These are phyloP conservation scores for Pleurozium schreberi DNA, from an alignment of 225 moss, liverwort and hornwort genomes.

Conservation along the genomic window DNA sequence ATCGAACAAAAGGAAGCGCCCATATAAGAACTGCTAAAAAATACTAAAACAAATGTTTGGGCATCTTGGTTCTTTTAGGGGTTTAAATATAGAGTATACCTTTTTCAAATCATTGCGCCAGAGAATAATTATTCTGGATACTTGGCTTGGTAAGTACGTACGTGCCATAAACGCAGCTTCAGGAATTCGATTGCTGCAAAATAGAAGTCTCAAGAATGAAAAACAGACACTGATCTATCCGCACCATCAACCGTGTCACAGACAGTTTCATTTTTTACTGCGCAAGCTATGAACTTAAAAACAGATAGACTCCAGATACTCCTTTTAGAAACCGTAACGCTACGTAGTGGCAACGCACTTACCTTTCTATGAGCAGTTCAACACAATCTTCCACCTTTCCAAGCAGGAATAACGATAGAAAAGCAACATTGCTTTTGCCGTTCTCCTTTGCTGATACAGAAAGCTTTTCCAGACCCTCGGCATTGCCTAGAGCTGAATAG, in stretches of 20 bases:
- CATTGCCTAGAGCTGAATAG: conserved; percentile 76
- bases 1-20: not conserved
- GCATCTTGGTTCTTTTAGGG: not conserved
- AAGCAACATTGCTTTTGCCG: conserved; percentile 90
- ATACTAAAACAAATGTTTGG: not conserved
- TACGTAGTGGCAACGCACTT: not conserved
- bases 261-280: not conserved
- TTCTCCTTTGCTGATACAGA: conserved; percentile 49
- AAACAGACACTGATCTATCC: not conserved
- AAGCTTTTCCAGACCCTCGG: conserved; percentile 51
- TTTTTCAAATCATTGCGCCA: conserved; percentile 96
- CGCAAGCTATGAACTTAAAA: not conserved
- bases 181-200: conserved; percentile 81
- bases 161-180: conserved; percentile 94
- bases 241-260: not conserved
- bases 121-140: conserved; percentile 60
- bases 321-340: not conserved
- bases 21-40: not conserved
- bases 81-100: conserved; percentile 2
- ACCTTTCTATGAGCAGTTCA: conserved; percentile 78
- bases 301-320: conserved; percentile 3
- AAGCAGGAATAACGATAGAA: conserved; percentile 72
- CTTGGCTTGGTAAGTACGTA: conserved; percentile 84
- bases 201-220: not conserved
- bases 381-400: conserved; percentile 80